A percentile compares a stretch with the other conserved stretches of the same genome.
Evolutionary conservation across 2,329 filamentous ascomycete genomes (phyloP).

Genomic region (Venturiaceae sp.): DNA sequence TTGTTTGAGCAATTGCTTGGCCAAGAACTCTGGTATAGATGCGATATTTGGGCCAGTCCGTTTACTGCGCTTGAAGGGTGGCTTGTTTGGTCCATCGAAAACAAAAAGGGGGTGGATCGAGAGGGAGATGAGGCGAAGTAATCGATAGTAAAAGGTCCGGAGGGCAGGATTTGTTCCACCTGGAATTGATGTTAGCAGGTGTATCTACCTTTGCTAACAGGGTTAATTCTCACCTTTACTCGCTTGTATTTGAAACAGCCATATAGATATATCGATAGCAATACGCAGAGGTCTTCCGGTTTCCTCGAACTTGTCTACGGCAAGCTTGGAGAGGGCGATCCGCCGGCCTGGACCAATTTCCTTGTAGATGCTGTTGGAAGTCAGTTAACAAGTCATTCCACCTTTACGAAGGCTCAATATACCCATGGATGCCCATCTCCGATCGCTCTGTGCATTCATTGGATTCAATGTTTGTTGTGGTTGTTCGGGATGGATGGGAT

Average conservation of each 20-base stretch:
- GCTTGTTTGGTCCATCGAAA: constrained; percentile 80
- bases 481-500: neutral
- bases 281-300: constrained; percentile 68
- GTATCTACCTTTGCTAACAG: neutral
- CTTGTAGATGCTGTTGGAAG: constrained; percentile 62
- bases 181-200: constrained; percentile 17
- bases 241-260: constrained; percentile 89
- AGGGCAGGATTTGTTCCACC: constrained; percentile 84
- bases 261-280: constrained; percentile 92
- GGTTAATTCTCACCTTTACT: constrained; percentile 47
- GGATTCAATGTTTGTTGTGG: neutral
- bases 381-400: neutral
- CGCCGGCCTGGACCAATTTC: constrained; percentile 76
- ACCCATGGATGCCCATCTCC: constrained; percentile 31
- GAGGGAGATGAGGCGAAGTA: constrained; percentile 64
- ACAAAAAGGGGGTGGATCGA: constrained; percentile 85
- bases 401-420: constrained; percentile 4
- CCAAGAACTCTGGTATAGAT: constrained; percentile 60
- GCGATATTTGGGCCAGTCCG: constrained; percentile 53
- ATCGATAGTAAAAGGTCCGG: constrained; percentile 84
- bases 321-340: constrained; percentile 72
- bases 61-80: constrained; percentile 82
- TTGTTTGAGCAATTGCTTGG: constrained; percentile 72
- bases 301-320: constrained; percentile 64
- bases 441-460: neutral